phyloP scores from a whole-genome alignment of 345 rosid species.

The Syzygium grande region DNA sequence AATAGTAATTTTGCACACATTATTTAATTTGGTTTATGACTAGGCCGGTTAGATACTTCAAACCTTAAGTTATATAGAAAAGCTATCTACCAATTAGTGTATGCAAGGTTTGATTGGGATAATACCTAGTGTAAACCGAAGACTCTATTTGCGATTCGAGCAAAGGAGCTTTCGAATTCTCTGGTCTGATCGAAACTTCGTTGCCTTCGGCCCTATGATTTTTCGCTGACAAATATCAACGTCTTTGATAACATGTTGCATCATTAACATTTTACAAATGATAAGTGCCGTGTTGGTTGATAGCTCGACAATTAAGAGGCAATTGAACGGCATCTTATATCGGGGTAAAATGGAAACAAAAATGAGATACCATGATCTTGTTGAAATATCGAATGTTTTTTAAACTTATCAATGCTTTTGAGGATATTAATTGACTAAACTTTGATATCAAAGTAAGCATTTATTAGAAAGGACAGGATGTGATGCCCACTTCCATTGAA shows the following conservation, averaged over 20 bases:
- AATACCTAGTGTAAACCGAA: not conserved
- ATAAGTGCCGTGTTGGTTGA: not conserved
- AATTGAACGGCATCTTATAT: not conserved
- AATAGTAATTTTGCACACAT: not conserved
- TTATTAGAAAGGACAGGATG: too few species aligned
- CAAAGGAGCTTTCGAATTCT: not conserved
- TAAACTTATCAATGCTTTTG: too few species aligned
- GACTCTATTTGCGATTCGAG: not conserved
- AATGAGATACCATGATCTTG: not conserved
- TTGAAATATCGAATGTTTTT: not conserved
- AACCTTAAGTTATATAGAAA: not conserved
- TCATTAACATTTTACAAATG: not conserved
- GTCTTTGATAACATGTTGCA: not conserved
- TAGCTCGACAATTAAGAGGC: not conserved
- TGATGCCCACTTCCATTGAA: not conserved
- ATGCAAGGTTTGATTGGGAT: not conserved
- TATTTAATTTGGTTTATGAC: not conserved
- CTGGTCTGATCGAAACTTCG: not conserved
- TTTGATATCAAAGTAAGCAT: too few species aligned
- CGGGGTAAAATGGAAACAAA: not conserved
- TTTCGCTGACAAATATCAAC: not conserved
- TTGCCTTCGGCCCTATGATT: not conserved
- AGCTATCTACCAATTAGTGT: not conserved
- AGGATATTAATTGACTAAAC: too few species aligned
- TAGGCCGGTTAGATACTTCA: not conserved